These are phyloP conservation scores for Alternaria longipes DNA, from an alignment of 2,329 filamentous ascomycete species.

Conservation along the genomic window DNA sequence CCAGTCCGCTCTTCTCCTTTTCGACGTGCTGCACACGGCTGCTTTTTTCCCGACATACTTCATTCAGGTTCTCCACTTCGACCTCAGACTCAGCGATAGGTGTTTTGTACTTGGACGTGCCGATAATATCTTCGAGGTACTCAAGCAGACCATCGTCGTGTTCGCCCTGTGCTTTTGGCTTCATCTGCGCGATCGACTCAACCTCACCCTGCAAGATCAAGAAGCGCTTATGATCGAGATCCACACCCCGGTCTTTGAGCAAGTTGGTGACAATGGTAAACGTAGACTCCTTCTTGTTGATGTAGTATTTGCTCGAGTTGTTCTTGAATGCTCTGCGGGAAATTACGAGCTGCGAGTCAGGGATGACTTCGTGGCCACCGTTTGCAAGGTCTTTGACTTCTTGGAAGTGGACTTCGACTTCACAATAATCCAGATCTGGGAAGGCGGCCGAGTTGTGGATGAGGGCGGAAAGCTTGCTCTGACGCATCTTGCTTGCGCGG, in stretches of 20 bases:
- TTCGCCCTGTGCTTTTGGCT: conserved; percentile 91
- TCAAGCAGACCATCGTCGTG: conserved; percentile 96
- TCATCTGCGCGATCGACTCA: conserved; percentile 99
- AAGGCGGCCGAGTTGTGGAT: conserved; percentile 95
- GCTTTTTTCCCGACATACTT: conserved; percentile 94
- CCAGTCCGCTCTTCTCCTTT: conserved; percentile 91
- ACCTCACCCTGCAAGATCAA: conserved; percentile 97
- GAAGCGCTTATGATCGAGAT: conserved; percentile 98
- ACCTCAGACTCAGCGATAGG: conserved; percentile 93
- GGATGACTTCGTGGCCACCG: conserved; percentile 78
- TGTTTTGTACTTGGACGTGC: conserved; percentile 97
- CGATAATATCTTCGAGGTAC: conserved; percentile 98
- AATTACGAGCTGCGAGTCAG: conserved; percentile 84
- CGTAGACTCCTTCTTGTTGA: conserved; percentile 87
- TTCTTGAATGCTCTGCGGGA: conserved; percentile 96
- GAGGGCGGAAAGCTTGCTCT: conserved; percentile 95
- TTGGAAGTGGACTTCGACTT: conserved; percentile 96
- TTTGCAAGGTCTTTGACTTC: conserved; percentile 89
- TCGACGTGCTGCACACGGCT: conserved; percentile 96
- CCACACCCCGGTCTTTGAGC: conserved; percentile 86
- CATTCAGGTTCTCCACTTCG: conserved; percentile 91
- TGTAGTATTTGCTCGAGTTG: conserved; percentile 98
- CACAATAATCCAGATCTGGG: conserved; percentile 87
- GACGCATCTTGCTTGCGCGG: conserved; percentile 98
- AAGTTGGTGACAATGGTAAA: conserved; percentile 92